phyloP scores from a whole-genome alignment of 768 basidiomycete species.

The Podaxis sp. region DNA sequence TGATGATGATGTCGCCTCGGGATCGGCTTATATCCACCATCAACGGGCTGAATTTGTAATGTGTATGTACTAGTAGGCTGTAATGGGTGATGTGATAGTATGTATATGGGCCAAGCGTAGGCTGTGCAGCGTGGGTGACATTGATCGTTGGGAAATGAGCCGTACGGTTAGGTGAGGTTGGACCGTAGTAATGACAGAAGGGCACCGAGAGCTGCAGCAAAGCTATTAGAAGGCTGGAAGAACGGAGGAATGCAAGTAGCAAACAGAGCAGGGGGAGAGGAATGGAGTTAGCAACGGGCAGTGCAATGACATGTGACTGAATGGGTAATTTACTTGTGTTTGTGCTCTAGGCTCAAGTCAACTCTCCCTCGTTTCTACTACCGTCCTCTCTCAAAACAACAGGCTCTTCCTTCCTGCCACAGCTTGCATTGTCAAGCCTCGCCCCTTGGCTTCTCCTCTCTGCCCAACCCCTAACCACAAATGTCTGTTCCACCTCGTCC shows the following conservation, averaged over 20 bases:
- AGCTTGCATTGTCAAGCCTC: constrained; percentile 9
- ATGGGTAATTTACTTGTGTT: neutral
- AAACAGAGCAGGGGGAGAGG: neutral
- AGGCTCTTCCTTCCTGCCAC: constrained; percentile 2
- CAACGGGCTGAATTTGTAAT: neutral
- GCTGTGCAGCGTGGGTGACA: constrained; percentile 1
- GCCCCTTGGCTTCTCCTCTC: neutral
- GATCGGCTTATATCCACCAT: neutral
- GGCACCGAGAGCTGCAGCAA: neutral
- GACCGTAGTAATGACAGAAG: neutral
- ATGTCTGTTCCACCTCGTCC: constrained; percentile 49
- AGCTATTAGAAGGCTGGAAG: neutral
- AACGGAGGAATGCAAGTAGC: neutral
- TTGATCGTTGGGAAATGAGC: neutral
- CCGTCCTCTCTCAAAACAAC: neutral
- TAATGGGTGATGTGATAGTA: too few species aligned
- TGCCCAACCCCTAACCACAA: constrained; percentile 4
- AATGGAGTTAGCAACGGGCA: neutral
- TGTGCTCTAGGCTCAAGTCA: neutral
- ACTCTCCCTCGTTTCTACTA: neutral
- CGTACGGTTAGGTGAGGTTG: neutral
- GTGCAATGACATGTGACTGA: constrained; percentile 12
- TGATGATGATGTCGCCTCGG: neutral
- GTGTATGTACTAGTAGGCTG: neutral
- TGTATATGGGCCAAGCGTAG: neutral